Percentiles rank a stretch among this genome's conserved stretches.
phyloP scores from a whole-genome alignment of 495 filamentous ascomycete genomes.

The Letharia lupina region DNA sequence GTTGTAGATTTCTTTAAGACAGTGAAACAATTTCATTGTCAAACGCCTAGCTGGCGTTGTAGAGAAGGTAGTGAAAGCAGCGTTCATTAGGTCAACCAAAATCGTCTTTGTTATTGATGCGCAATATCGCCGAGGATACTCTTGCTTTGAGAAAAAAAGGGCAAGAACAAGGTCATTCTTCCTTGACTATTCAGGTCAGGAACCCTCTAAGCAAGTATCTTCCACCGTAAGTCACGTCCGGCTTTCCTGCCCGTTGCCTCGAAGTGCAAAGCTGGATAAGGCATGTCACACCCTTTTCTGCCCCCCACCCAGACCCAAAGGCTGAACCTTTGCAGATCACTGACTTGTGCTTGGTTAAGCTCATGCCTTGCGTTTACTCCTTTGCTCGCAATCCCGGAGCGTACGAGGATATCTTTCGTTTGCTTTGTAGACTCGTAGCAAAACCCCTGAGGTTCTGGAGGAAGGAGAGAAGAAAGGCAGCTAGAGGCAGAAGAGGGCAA shows the following conservation, averaged over 20 bases:
- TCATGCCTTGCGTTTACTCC: not conserved
- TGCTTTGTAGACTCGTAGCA: not conserved
- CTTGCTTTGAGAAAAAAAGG: not conserved
- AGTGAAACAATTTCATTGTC: not conserved
- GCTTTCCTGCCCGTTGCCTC: no score
- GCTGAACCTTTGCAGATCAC: not conserved
- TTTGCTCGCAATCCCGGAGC: not conserved
- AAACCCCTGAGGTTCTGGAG: not conserved
- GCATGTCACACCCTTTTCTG: no score
- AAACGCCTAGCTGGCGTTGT: not conserved
- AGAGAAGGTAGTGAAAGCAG: not conserved
- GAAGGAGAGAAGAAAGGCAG: not conserved
- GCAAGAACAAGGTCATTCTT: not conserved
- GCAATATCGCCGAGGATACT: not conserved
- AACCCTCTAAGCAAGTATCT: no score
- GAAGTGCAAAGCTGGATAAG: no score
- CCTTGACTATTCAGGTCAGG: not conserved
- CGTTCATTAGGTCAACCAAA: not conserved
- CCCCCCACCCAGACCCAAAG: not conserved
- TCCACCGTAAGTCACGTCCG: no score
- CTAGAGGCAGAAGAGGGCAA: not conserved
- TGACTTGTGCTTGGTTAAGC: not conserved
- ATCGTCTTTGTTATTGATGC: not conserved
- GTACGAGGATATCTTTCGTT: not conserved
- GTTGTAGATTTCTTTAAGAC: not conserved